Evolutionary conservation across 257 asterid genomes (phyloP), one percentile per base, ranked within the genome.

Genomic region (Primulina tabacum): DNA sequence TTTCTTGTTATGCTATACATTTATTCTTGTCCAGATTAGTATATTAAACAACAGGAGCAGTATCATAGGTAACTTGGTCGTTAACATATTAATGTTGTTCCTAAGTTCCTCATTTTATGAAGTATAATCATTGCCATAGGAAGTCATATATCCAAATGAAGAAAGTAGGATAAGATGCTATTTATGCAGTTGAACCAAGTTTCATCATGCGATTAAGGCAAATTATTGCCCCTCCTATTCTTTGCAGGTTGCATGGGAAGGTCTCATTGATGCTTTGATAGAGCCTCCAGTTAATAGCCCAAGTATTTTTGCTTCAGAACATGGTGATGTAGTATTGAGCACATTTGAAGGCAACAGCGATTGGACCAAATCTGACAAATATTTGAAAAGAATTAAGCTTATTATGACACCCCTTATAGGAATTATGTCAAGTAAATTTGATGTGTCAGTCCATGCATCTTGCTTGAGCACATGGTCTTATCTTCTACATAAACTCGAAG

Each of bases 401-500:
- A 82, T 90, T 58, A 82, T 90, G 92, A 85, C 82, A 71, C 97
- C 96, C 60, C 79, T 88, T 33, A 29, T 77, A 60, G 92, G 90
- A 76, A 81, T 90, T 47, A 80, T 84, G 84, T 85, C 90, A 50
- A 79, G 87, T 73, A 90, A 88, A 84, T 84, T 89, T 75, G 90
- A 87, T 71, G 77, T 76, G 28, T 88, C 95, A 32, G 92, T 87
- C 61, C 88, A 80, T 56, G 81, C 78, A 18, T 79, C 96, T 73
- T 87, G 96, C 90, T 82, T 90, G 82, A 87, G 82, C 71, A 83
- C 92, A 11, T 90, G 97, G 97, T 88, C 88, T 68, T 90, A 90
- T 79, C 82, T 90, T 58, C 76, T 88, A 58, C 92, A 88, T 76
- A 90, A 89, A 81, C 95, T 90, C 26, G 84, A 79, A 55, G 84